Percentiles rank a stretch among this genome's conserved stretches.
These are phyloP conservation scores for Gardenia jasminoides DNA, from an alignment of 257 asterid species.

Conservation along the genomic window DNA sequence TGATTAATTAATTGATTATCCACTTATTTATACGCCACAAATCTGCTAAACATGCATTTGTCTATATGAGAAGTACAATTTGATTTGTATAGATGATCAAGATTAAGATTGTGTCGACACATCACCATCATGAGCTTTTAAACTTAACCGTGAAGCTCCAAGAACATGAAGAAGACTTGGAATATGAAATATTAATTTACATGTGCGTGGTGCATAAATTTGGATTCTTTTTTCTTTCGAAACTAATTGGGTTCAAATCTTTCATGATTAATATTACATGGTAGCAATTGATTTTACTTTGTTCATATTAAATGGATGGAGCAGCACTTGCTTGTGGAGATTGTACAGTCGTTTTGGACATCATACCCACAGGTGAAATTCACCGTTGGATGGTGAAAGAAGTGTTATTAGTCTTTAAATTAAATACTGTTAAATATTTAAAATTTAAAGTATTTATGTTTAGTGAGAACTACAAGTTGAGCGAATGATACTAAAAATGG, in stretches of 20 bases:
- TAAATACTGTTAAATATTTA: no score
- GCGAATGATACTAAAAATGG: no score
- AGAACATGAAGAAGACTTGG: background rate
- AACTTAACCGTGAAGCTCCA: slow-evolving; percentile 22
- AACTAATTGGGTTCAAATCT: no score
- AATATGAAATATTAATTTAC: background rate
- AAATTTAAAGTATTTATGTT: no score
- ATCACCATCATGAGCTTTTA: slow-evolving; percentile 27
- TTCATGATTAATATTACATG: background rate
- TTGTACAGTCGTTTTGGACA: no score
- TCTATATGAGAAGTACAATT: background rate
- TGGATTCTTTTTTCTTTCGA: background rate
- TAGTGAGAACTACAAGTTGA: no score
- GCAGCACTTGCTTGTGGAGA: no score
- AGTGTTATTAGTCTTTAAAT: no score
- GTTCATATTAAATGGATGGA: no score
- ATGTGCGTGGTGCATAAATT: background rate
- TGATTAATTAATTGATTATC: slow-evolving; percentile 1
- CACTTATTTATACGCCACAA: no score
- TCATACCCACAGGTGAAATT: no score
- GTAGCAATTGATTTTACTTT: background rate
- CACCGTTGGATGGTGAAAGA: no score
- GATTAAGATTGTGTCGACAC: slow-evolving; percentile 34
- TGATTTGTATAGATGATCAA: slow-evolving; percentile 6
- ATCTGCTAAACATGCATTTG: background rate